Percentiles rank a stretch among this genome's conserved stretches.
These are phyloP conservation scores for Spergularia bocconei DNA, from an alignment of 148 eudicot species.

Conservation along the genomic window DNA sequence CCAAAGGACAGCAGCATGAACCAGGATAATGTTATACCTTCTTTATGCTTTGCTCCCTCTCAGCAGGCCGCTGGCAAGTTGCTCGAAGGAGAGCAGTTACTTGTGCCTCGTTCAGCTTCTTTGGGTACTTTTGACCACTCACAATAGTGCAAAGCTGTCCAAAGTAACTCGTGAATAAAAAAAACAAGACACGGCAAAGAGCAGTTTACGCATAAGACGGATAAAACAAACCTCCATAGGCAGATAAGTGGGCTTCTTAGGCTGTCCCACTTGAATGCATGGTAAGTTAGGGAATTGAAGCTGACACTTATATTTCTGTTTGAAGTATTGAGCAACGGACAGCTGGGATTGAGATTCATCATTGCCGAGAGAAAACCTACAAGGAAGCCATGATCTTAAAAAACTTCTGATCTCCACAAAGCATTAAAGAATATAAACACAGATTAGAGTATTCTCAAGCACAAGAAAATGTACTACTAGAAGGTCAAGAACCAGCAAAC, in stretches of 20 bases:
- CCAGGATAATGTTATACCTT: conserved; percentile 34
- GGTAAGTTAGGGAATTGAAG: conserved; percentile 49
- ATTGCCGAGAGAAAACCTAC: conserved; percentile 47
- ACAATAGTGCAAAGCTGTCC: conserved; percentile 52
- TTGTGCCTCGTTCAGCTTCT: conserved; percentile 67
- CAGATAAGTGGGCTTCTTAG: conserved; percentile 45
- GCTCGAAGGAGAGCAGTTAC: conserved; percentile 62
- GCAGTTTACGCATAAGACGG: background rate
- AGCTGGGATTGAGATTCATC: conserved; percentile 15
- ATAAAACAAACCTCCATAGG: conserved; percentile 76
- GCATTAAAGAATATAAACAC: no score
- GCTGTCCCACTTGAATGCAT: conserved; percentile 57
- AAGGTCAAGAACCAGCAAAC: no score
- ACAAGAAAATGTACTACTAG: no score
- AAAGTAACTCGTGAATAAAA: background rate
- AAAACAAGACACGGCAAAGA: background rate
- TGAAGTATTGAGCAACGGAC: conserved; percentile 60
- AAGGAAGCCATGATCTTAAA: background rate
- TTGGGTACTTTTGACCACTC: conserved; percentile 57
- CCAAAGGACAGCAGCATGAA: no score
- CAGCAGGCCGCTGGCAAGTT: conserved; percentile 72
- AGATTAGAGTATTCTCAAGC: no score
- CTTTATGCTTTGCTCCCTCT: conserved; percentile 44
- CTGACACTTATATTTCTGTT: conserved; percentile 35
- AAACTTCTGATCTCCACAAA: no score